Evolutionary conservation across 192 early-diverging fungal genomes (phyloP), one percentile per base, ranked within the genome.

Genomic region (Podila verticillata): DNA sequence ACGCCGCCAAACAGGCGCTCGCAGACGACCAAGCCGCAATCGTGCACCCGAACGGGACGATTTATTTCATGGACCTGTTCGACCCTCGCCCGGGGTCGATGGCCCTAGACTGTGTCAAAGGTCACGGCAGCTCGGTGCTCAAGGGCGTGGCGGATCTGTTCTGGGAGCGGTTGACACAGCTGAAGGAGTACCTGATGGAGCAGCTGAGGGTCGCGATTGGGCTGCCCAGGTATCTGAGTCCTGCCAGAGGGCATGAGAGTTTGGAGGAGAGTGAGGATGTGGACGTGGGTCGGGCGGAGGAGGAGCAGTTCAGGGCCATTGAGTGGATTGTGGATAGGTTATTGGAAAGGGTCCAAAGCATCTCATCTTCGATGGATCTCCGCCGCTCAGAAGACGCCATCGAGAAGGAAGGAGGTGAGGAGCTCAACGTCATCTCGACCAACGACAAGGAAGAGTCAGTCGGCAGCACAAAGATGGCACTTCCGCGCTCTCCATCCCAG

Each of bases 181-280:
- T 22, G 12, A 72, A 65, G 13, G 56, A 64, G 35, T 61, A 58
- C 6, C 31, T 58, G 48, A 36, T 72, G 54, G 26, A 34, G 17
- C 15, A 64, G 10, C 2, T 64, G 22, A 24, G 10, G 29, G 22
- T 1, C 1, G 36, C 36, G 36, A 39, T 39, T 39, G 36, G 10
- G 10, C 8, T 39, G 36, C 36, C 36, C 9, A 39, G 12, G 36
- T 39, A 12, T 3, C 34, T 3, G 36, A 39, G 36, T 1, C 36
- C 2, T 39, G n/a, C n/a, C n/a, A 12, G 62, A 48, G 2, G 26
- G 26, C 4, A n/a, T n/a, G 22, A 63, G 24, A 28, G 48, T 2
- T n/a, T n/a, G n/a, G 47, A 26, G 1, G 44, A 64, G 15, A 26
- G 20, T 30, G 30, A 49, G 5, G 19, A 31, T n/a, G 24, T 48